Base-by-base conservation (phyloP, 768 basidiomycete species). In the Lepiota venenata region DNA sequence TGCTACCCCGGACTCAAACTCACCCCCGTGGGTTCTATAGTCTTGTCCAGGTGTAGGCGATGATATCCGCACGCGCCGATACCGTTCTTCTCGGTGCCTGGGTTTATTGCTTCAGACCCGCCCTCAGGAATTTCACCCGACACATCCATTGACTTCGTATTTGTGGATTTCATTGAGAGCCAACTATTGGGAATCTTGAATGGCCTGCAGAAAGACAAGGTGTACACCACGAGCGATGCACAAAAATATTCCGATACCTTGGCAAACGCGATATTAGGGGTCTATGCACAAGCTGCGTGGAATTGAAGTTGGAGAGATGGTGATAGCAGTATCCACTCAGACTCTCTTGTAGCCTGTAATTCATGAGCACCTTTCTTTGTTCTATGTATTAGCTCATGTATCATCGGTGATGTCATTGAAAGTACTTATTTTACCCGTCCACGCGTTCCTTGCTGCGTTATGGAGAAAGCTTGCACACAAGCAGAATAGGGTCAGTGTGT, bases 41-140 rank as follows among this genome's bases (percentile, higher is more conserved):
- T 70, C 80, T 1, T 91, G 91, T 64, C 84, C 88, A 1, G 87
- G 84, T 2, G 68, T 81, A 8, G 91, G 90, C 2, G 91, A 93
- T 63, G 91, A 93, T 60, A 82, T 76, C 2, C 69, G 0, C 91
- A 93, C 65, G 60, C 70, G 1, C 81, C 88, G 2, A 64, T 88
- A 48, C 77, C 85, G 3, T 80, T 78, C 67, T 80, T 77, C 66
- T 49, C 65, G 4, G 56, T 71, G 2, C 87, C 86, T 0, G 74
- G 77, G 61, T 91, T 83, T 63, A 75, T 90, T 55, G 74, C 74
- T 14, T 85, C 84, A 0, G 66, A 72, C 22, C 64, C 79, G 2
- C 85, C 87, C 2, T 63, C 71, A 20, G 76, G 16, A 11, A 42
- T 83, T 12, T 56, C 79, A 0, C 72, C 72, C 50, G 71, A 76